phyloP scores from a whole-genome alignment of 306 rosid genomes.

The Elaeagnus macrophylla region DNA sequence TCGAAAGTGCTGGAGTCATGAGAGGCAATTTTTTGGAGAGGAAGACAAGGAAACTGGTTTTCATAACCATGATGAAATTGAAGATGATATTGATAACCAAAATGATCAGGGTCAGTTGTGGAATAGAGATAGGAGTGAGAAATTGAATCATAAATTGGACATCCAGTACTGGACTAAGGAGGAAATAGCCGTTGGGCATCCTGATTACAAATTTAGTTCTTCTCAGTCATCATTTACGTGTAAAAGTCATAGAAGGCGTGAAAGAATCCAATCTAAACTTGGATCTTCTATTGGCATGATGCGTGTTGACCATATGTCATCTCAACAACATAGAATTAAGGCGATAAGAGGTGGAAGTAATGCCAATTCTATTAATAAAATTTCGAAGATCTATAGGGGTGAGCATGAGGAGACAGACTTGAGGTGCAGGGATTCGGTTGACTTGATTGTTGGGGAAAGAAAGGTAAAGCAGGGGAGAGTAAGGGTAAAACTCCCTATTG shows the following conservation, averaged over 20 bases:
- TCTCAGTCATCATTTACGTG: constrained; percentile 18
- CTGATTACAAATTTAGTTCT: constrained; percentile 11
- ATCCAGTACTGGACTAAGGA: constrained; percentile 38
- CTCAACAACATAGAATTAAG: constrained; percentile 22
- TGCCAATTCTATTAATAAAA: constrained; percentile 23
- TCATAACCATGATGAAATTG: constrained; percentile 25
- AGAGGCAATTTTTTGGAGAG: constrained; percentile 21
- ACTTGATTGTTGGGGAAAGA: constrained; percentile 43
- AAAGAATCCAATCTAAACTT: constrained; percentile 16
- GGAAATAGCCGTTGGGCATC: constrained; percentile 26
- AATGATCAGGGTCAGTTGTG: constrained; percentile 28
- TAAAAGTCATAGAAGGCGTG: constrained; percentile 14
- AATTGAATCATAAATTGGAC: constrained; percentile 25
- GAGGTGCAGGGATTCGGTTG: constrained; percentile 45
- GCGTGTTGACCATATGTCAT: constrained; percentile 25
- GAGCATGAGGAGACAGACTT: constrained; percentile 29
- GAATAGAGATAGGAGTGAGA: too few species aligned
- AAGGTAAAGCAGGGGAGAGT: constrained; percentile 56
- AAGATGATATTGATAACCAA: constrained; percentile 26
- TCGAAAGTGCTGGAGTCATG: constrained; percentile 19
- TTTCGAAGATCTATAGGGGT: constrained; percentile 28
- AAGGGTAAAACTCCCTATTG: constrained; percentile 29
- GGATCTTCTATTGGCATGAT: constrained; percentile 26
- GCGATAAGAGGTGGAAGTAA: constrained; percentile 24
- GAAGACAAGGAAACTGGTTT: constrained; percentile 27